phyloP scores from a whole-genome alignment of 1,284 basidiomycete genomes.

The Irpex lacteus region DNA sequence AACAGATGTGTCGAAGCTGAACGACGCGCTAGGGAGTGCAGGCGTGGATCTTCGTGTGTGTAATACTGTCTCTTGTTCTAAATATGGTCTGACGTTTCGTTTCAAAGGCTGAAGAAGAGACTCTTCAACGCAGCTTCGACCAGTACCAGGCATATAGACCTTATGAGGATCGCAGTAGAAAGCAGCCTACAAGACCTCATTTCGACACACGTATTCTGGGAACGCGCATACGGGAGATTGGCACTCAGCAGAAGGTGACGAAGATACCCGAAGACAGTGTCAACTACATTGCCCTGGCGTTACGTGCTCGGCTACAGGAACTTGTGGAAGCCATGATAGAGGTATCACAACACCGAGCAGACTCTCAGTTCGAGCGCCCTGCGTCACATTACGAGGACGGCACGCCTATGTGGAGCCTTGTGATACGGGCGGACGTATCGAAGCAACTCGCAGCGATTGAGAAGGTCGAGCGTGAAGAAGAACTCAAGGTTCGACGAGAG shows the following conservation, averaged over 20 bases:
- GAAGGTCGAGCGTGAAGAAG: constrained; percentile 77
- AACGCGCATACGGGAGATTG: constrained; percentile 60
- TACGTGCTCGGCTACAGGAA: constrained; percentile 72
- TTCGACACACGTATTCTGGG: constrained; percentile 65
- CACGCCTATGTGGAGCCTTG: constrained; percentile 77
- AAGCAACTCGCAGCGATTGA: constrained; percentile 76
- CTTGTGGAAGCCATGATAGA: constrained; percentile 68
- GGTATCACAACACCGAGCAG: constrained; percentile 67
- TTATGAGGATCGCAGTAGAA: constrained; percentile 71
- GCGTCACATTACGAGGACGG: constrained; percentile 62
- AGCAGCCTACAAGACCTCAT: constrained; percentile 61
- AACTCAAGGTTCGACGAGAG: constrained; percentile 67
- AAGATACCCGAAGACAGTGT: constrained; percentile 69
- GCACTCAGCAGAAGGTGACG: constrained; percentile 59
- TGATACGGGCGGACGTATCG: constrained; percentile 68
- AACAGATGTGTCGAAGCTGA: constrained; percentile 70
- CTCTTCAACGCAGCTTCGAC: constrained; percentile 63
- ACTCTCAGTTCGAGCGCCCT: constrained; percentile 67
- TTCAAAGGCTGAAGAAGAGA: constrained; percentile 75
- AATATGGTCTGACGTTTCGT: not conserved
- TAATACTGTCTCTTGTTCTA: constrained; percentile 6
- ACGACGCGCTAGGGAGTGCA: constrained; percentile 79
- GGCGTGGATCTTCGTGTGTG: constrained; percentile 76
- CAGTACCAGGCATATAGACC: constrained; percentile 55
- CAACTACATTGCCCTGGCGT: constrained; percentile 77